These are phyloP conservation scores for Solanum virginianum DNA, from an alignment of 257 asterid species.

Conservation along the genomic window DNA sequence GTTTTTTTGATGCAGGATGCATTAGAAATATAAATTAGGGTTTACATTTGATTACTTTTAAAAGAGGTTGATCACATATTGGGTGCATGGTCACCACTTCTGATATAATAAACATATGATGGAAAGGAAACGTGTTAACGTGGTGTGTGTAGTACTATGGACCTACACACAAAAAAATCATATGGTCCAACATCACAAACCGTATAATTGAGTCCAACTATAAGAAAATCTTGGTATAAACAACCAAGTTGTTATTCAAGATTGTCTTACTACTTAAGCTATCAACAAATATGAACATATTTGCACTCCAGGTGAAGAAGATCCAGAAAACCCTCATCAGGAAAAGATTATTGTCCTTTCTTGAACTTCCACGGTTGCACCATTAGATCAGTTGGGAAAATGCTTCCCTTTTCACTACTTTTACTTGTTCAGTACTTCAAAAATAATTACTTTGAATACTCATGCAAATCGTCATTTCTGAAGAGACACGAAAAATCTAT, in stretches of 20 bases:
- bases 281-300: neutral
- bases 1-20: neutral
- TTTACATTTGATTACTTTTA: neutral
- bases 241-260: neutral
- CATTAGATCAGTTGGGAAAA: no score
- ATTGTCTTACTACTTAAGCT: neutral
- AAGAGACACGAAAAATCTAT: neutral
- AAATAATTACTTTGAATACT: neutral
- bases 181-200: neutral
- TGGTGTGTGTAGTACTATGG: neutral
- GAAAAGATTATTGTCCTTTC: neutral
- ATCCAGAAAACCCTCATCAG: neutral
- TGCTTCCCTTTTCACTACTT: no score
- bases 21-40: neutral
- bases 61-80: neutral
- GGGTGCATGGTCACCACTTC: neutral
- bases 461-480: neutral
- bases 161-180: neutral
- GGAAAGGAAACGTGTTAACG: neutral
- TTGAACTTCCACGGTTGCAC: no score
- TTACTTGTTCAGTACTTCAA: neutral
- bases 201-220: neutral
- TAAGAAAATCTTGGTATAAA: neutral
- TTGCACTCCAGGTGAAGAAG: neutral
- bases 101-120: neutral